Evolutionary conservation across 2,329 filamentous ascomycete genomes (phyloP).

Genomic region (Ascochyta clinopodiicola): DNA sequence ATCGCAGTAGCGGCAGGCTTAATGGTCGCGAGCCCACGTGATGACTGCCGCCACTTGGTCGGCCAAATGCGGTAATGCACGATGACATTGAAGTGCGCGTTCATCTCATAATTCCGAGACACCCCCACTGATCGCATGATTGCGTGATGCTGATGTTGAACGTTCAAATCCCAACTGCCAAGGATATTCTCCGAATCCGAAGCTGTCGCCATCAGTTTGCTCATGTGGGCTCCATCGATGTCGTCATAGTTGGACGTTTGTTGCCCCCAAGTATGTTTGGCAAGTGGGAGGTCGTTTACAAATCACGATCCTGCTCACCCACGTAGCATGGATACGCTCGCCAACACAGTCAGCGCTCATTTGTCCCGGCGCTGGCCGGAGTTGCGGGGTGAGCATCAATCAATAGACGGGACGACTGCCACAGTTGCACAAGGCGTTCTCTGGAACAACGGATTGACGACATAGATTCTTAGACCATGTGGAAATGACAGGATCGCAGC

Average conservation of each 20-base stretch:
- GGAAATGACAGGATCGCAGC: constrained; percentile 35
- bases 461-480: not conserved
- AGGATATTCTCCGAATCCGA: not conserved
- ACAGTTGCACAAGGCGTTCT: constrained; percentile 23
- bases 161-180: not conserved
- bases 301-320: constrained; percentile 8
- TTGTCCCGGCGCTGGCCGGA: constrained; percentile 6
- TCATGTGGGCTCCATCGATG: constrained; percentile 13
- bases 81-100: constrained; percentile 14
- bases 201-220: constrained; percentile 1
- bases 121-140: constrained; percentile 5
- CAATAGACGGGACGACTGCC: constrained; percentile 12
- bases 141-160: constrained; percentile 6
- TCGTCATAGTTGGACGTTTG: constrained; percentile 22
- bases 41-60: constrained; percentile 8
- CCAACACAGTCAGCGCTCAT: constrained; percentile 15
- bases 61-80: constrained; percentile 17
- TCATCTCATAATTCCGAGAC: not conserved
- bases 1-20: constrained; percentile 23
- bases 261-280: constrained; percentile 15
- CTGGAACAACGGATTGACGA: constrained; percentile 27
- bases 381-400: constrained; percentile 21
- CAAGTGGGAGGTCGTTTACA: constrained; percentile 7
- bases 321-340: constrained; percentile 15
- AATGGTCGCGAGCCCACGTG: constrained; percentile 26